Base-by-base conservation (phyloP, 2,329 filamentous ascomycete genomes). In the Fusarium hostae region DNA sequence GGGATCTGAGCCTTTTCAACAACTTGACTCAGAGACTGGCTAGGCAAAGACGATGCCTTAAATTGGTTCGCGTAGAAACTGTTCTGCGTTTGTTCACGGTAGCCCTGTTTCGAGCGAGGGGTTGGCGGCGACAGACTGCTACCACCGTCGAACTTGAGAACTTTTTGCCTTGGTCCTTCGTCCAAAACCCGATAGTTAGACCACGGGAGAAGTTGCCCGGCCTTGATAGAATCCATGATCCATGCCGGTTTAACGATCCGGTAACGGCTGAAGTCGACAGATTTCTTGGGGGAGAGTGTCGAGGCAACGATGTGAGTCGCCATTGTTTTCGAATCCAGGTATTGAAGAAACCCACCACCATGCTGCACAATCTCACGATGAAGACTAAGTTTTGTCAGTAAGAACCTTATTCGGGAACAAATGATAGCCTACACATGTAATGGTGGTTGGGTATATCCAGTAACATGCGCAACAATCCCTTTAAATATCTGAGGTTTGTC, bases 221-320 rank as follows among this genome's bases (percentile, higher is more conserved):
- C 93, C 63, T 89, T 86, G 48, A 98, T 89, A 68, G 95, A 98
- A 75, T 99, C 95, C 18, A 94, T 91, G 6, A 99, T 89, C 96
- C 96, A 99, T 24, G 94, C 91, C 2, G 96, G 96, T 80, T 96
- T 97, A 55, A 98, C 96, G 40, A 99, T 93, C 48, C 95, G 90
- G 80, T 98, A 98, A 71, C 89, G 90, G 59, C 86, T 88, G 78
- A 97, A 98, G 72, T 99, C 96, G 59, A 95, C 89, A 32, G 90
- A 90, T 81, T 99, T 99, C 83, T 98, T 98, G 0, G 94, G 95
- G 0, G 96, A 96, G 26, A 99, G 84, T 58, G 89, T 92, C 57
- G 94, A 95, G 6, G 95, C 95, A 75, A 99, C 94, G 73, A 99
- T 97, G 79, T 99, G 95, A 2, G 97, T 99, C 1, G 94, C 95